phyloP scores from a whole-genome alignment of 179 eudicot species.

The Gypsophila paniculata region DNA sequence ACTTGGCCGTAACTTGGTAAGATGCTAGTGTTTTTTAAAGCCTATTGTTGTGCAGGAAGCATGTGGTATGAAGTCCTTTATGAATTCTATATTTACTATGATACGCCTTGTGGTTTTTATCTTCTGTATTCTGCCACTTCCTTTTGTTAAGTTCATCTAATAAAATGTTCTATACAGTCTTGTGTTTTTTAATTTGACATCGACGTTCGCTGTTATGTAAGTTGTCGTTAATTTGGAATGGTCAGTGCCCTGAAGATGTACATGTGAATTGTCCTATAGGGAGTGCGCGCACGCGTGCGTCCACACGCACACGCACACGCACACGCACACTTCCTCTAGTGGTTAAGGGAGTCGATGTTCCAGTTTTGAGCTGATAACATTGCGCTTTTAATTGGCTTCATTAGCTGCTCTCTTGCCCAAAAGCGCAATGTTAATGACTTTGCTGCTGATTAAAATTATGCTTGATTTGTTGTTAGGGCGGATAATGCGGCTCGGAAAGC shows the following conservation, averaged over 20 bases:
- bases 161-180: neutral
- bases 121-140: neutral
- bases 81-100: neutral
- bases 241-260: neutral
- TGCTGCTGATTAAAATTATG: neutral
- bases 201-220: neutral
- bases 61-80: no score
- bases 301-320: neutral
- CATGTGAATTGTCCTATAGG: neutral
- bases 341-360: neutral
- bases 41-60: neutral
- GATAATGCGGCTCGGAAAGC: constrained; percentile 83
- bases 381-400: neutral
- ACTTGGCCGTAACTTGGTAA: neutral
- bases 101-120: neutral
- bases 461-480: constrained; percentile 38
- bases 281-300: neutral
- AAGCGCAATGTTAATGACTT: no score
- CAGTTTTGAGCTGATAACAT: neutral
- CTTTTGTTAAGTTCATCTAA: neutral
- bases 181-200: neutral
- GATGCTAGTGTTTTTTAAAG: neutral
- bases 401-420: neutral
- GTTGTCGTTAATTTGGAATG: neutral
- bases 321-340: neutral